Evolutionary conservation across 2,329 filamentous ascomycete species (phyloP), one percentile per base, ranked within the genome.

Genomic region (Apiospora koreana): DNA sequence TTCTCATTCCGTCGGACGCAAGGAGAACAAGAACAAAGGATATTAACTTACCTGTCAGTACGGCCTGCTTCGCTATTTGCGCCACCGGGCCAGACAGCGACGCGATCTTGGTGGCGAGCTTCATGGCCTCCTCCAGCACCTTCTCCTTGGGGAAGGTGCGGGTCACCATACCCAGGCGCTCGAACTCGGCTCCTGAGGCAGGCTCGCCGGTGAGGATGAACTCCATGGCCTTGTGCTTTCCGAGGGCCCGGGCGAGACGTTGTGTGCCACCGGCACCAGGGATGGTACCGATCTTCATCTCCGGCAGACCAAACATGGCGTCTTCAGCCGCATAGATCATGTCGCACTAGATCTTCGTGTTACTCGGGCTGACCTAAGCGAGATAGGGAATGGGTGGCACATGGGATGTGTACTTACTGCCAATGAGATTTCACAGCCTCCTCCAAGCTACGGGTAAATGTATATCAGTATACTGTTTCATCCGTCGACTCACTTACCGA

Each of bases 261-360:
- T 98, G 96, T 69, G 91, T 94, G 12, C 95, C 95, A 25, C 95
- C 95, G 0, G 93, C 95, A 2, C 96, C 95, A 0, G 95, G 96
- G 69, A 98, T 94, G 3, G 92, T 92, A 21, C 96, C 95, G 9
- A 98, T 87, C 83, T 95, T 97, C 83, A 98, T 94, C 85, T 98
- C 96, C 0, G 95, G 95, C 83, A 98, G 95, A 31, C 95, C 96
- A 79, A 98, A 97, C 75, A 92, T 94, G 71, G 95, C 94, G 21
- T 84, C 89, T 46, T 91, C 86, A 2, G 93, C 93, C 82, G 93
- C 95, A 85, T 98, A 98, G 43, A 83, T 81, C 48, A 83, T 79
- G 72, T 83, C 81, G 73, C 80, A 81, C 80, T 80, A 68, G 35
- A 31, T 18, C 35, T 41, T 38, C 12, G 54, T 18, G 54, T 62